Conservation (phyloP, 2,329 filamentous ascomycete species). For the Paracoccidioides brasiliensis region DNA sequence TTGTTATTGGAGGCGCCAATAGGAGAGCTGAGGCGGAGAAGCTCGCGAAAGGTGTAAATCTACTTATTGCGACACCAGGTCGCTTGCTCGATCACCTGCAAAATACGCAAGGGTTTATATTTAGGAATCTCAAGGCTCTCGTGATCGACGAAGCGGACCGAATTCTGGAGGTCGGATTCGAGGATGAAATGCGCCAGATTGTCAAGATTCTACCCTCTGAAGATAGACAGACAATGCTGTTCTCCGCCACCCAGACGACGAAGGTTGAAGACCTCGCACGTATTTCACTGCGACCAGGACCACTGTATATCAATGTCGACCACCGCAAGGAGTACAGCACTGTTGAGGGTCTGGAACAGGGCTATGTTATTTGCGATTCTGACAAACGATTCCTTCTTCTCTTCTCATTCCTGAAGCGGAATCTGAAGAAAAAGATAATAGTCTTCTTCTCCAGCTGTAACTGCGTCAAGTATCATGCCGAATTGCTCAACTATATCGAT, state of each 20-base stretch:
- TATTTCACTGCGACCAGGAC: conserved; percentile 81
- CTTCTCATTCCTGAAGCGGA: conserved; percentile 86
- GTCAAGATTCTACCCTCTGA: conserved; percentile 85
- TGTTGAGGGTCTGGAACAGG: conserved; percentile 86
- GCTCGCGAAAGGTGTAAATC: conserved; percentile 83
- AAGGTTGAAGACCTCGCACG: conserved; percentile 95
- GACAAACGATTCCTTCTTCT: conserved; percentile 89
- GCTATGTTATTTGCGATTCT: conserved; percentile 84
- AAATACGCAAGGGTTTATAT: conserved; percentile 77
- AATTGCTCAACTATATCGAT: conserved; percentile 96
- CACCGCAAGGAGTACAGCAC: conserved; percentile 80
- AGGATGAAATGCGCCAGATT: conserved; percentile 95
- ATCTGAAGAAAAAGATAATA: conserved; percentile 92
- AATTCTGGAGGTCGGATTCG: conserved; percentile 93
- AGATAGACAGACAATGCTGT: conserved; percentile 89
- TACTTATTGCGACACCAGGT: conserved; percentile 87
- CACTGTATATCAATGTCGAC: conserved; percentile 95
- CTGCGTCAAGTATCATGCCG: conserved; percentile 89
- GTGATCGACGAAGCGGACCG: conserved; percentile 96
- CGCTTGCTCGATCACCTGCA: conserved; percentile 86
- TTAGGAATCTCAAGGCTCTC: conserved; percentile 84
- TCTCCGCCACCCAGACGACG: conserved; percentile 95
- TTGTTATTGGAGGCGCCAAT: conserved; percentile 93
- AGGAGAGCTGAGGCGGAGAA: conserved; percentile 84
- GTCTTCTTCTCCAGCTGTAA: conserved; percentile 91